Evolutionary conservation across 2,329 filamentous ascomycete species (phyloP).

Genomic region (Myriosclerotinia curreyana): DNA sequence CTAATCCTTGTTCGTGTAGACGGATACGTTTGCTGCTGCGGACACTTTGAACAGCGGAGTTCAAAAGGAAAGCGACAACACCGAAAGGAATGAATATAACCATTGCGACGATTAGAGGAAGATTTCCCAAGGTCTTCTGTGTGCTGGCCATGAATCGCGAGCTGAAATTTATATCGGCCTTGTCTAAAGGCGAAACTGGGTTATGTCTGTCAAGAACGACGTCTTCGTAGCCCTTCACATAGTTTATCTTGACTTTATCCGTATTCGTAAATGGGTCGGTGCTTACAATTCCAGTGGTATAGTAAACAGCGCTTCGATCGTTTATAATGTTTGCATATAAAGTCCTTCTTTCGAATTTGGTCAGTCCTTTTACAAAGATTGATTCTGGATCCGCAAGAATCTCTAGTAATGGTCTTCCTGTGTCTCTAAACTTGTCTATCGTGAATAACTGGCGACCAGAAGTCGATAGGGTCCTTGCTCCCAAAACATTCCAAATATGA

Average conservation of each 20-base stretch:
- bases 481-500: constrained; percentile 77
- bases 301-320: constrained; percentile 77
- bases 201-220: constrained; percentile 69
- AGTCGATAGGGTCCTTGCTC: constrained; percentile 73
- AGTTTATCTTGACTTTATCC: constrained; percentile 67
- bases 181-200: constrained; percentile 53
- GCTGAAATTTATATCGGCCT: constrained; percentile 34
- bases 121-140: constrained; percentile 40
- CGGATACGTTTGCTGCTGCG: constrained; percentile 72
- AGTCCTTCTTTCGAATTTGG: constrained; percentile 70
- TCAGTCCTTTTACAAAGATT: constrained; percentile 79
- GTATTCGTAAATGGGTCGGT: constrained; percentile 73
- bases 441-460: constrained; percentile 86
- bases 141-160: constrained; percentile 36
- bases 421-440: constrained; percentile 81
- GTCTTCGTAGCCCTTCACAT: constrained; percentile 67
- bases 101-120: constrained; percentile 65
- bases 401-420: constrained; percentile 73
- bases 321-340: constrained; percentile 87
- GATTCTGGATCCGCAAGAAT: constrained; percentile 79
- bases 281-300: constrained; percentile 74
- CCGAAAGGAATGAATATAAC: constrained; percentile 71
- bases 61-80: constrained; percentile 67
- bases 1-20: constrained; percentile 69
- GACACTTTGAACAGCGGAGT: constrained; percentile 72